These are phyloP conservation scores for Phaeotremella skinneri DNA, from an alignment of 768 basidiomycete genomes.

Conservation along the genomic window DNA sequence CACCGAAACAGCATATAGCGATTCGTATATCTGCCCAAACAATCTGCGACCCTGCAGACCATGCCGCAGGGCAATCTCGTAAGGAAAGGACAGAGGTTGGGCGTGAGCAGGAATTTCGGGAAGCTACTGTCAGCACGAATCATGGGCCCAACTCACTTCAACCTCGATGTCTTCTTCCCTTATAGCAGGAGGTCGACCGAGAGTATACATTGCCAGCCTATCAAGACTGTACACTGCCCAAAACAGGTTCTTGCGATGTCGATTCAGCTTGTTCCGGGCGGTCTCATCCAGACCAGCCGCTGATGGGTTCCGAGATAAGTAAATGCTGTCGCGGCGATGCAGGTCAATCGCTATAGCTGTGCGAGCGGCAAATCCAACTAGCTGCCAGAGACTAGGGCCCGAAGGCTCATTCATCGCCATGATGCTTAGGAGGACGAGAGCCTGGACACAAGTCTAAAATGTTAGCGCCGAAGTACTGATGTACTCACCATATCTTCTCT, in stretches of 20 bases:
- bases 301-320: background rate
- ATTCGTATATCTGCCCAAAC: conserved; percentile 12
- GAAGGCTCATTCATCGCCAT: background rate
- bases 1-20: conserved; percentile 11
- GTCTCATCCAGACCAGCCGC: background rate
- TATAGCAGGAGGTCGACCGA: background rate
- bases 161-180: conserved; percentile 1
- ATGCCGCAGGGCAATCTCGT: conserved; percentile 6
- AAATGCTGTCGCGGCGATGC: background rate
- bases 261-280: background rate
- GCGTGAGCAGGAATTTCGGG: background rate
- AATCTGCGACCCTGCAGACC: conserved; percentile 7
- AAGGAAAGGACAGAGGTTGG: background rate
- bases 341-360: conserved; percentile 4
- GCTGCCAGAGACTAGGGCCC: conserved; percentile 1
- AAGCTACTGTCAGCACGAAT: background rate
- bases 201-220: background rate
- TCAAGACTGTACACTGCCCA: conserved; percentile 4
- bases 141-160: conserved; percentile 1
- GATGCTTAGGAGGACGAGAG: background rate
- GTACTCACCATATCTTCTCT: background rate
- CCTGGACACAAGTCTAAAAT: background rate
- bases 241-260: background rate
- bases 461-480: background rate
- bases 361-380: background rate